Evolutionary conservation across 257 asterid species (phyloP).

Genomic region (Apocynum venetum): DNA sequence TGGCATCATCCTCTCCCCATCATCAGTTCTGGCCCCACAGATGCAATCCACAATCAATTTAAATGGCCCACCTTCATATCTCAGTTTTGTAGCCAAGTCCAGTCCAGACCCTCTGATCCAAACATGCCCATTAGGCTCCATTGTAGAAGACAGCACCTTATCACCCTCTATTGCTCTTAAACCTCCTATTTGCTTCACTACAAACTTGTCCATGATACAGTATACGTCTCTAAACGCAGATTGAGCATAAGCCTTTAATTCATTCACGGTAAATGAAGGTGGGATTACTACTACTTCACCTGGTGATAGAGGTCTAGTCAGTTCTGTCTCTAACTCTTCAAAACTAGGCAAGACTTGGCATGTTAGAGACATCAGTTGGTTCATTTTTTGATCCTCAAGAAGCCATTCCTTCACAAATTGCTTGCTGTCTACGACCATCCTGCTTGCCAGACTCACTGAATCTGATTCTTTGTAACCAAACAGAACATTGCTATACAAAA

Average conservation of each 20-base stretch:
- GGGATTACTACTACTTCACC: slow-evolving; percentile 61
- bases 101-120: slow-evolving; percentile 78
- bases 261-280: slow-evolving; percentile 39
- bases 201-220: slow-evolving; percentile 59
- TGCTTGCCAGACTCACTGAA: slow-evolving; percentile 25
- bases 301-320: slow-evolving; percentile 55
- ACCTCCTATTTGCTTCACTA: slow-evolving; percentile 65
- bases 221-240: slow-evolving; percentile 67
- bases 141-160: slow-evolving; percentile 25
- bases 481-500: slow-evolving; percentile 45
- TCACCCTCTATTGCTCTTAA: slow-evolving; percentile 51
- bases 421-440: slow-evolving; percentile 36
- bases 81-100: slow-evolving; percentile 46
- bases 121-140: slow-evolving; percentile 41
- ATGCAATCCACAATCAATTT: slow-evolving; percentile 15
- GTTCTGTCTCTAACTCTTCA: slow-evolving; percentile 59
- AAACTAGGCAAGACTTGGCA: slow-evolving; percentile 75
- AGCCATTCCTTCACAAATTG: slow-evolving; percentile 56
- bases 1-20: slow-evolving; percentile 28
- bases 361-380: slow-evolving; percentile 31
- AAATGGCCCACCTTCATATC: slow-evolving; percentile 59
- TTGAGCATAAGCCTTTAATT: slow-evolving; percentile 53
- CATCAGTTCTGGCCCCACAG: slow-evolving; percentile 25
- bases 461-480: slow-evolving; percentile 31
- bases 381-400: slow-evolving; percentile 13